Percentiles rank a stretch among this genome's conserved stretches.
phyloP scores from a whole-genome alignment of 257 asterid genomes.

The Capsicum pubescens region DNA sequence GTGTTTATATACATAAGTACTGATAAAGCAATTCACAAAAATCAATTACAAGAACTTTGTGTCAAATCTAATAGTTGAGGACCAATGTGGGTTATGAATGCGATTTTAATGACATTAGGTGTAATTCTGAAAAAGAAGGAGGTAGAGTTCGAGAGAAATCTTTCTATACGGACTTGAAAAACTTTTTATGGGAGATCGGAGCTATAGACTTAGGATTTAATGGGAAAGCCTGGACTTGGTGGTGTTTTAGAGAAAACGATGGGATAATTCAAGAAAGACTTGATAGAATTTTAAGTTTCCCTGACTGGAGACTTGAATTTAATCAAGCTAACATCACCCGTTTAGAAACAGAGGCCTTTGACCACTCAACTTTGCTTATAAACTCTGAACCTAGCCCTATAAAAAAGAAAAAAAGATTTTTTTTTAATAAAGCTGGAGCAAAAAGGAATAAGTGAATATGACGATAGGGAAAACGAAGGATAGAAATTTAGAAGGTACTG shows the following conservation, averaged over 20 bases:
- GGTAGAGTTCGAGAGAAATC: too few relatives aligned
- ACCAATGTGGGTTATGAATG: not conserved
- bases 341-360: not conserved
- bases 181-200: too few relatives aligned
- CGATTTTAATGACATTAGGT: not conserved
- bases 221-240: too few relatives aligned
- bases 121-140: too few relatives aligned
- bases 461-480: not conserved
- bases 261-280: too few relatives aligned
- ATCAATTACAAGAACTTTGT: not conserved
- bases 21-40: too few relatives aligned
- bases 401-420: too few relatives aligned
- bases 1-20: not conserved
- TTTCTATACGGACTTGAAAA: too few relatives aligned
- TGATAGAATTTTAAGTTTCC: too few relatives aligned
- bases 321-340: not conserved
- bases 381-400: not conserved
- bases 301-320: not conserved
- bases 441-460: not conserved
- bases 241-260: too few relatives aligned
- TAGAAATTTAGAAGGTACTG: not conserved
- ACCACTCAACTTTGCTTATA: not conserved
- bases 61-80: not conserved
- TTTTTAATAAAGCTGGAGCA: not conserved
- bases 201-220: too few relatives aligned